A percentile compares a stretch with the other conserved stretches of the same genome.
These are phyloP conservation scores for Solanum microdontum DNA, from an alignment of 257 asterid genomes.

Conservation along the genomic window DNA sequence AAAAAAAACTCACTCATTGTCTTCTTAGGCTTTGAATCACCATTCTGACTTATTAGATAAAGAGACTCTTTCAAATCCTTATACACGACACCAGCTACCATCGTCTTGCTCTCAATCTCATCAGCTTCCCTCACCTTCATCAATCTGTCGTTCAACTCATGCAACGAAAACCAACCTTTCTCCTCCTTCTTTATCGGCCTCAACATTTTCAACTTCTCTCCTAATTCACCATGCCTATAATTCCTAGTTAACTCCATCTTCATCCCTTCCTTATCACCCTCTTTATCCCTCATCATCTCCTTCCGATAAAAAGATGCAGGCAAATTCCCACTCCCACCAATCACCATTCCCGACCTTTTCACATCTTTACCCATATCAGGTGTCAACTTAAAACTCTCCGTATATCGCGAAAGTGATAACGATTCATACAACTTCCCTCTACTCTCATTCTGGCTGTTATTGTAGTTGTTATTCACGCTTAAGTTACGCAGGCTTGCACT, in stretches of 20 bases:
- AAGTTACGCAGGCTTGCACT: conserved; percentile 3
- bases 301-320: not conserved
- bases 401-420: not conserved
- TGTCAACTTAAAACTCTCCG: not conserved
- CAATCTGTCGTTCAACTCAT: conserved; percentile 58
- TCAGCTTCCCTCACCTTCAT: conserved; percentile 33
- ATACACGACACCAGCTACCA: not conserved
- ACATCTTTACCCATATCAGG: not conserved
- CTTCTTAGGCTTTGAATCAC: not conserved
- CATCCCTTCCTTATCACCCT: not conserved
- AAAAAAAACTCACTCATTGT: conserved; percentile 9
- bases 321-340: not conserved
- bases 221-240: conserved; percentile 33
- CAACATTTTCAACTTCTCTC: conserved; percentile 40
- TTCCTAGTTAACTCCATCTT: not conserved
- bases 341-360: not conserved
- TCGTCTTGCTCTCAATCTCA: conserved; percentile 2
- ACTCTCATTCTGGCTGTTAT: not conserved
- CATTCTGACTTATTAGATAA: not conserved
- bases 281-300: conserved; percentile 4
- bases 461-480: not conserved
- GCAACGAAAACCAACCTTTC: conserved; percentile 57
- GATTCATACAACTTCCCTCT: not conserved
- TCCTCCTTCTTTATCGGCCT: conserved; percentile 45
- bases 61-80: conserved; percentile 5